These are phyloP conservation scores for Xylariaceae sp. DNA, from an alignment of 2,329 filamentous ascomycete genomes.

Conservation along the genomic window DNA sequence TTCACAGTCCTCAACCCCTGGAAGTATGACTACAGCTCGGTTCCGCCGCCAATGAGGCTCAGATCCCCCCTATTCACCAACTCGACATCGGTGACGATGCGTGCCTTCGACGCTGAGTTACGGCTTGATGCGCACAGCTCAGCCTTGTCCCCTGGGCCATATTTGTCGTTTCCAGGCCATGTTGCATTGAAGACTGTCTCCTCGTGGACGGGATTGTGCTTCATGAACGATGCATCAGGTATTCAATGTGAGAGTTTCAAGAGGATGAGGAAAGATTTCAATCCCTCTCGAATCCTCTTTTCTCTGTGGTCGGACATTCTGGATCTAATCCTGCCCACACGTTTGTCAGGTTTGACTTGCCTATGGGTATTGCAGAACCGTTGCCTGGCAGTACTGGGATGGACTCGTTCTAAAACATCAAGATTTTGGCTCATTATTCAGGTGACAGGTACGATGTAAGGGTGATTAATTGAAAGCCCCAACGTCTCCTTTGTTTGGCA, in stretches of 20 bases:
- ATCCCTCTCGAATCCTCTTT: slow-evolving; percentile 40
- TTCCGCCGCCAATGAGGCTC: slow-evolving; percentile 27
- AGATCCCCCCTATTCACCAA: slow-evolving; percentile 20
- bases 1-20: slow-evolving; percentile 30
- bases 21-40: slow-evolving; percentile 27
- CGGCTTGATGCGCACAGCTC: slow-evolving; percentile 20
- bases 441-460: slow-evolving; percentile 51
- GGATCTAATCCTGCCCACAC: slow-evolving; percentile 32
- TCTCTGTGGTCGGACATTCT: slow-evolving; percentile 36
- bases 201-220: not conserved
- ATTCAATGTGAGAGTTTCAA: slow-evolving; percentile 14
- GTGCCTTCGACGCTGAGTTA: slow-evolving; percentile 13
- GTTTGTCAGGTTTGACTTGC: slow-evolving; percentile 33
- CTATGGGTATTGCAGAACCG: slow-evolving; percentile 37
- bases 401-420: slow-evolving; percentile 40
- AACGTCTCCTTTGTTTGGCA: slow-evolving; percentile 47
- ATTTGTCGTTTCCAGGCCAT: slow-evolving; percentile 33
- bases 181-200: slow-evolving; percentile 18
- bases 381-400: slow-evolving; percentile 39
- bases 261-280: slow-evolving; percentile 39
- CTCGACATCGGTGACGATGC: slow-evolving; percentile 19
- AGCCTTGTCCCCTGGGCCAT: slow-evolving; percentile 24
- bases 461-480: slow-evolving; percentile 59
- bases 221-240: not conserved
- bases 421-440: slow-evolving; percentile 38